Evolutionary conservation across 495 filamentous ascomycete genomes (phyloP), one percentile per base, ranked within the genome.

Genomic region (Aspergillus kassunensis): DNA sequence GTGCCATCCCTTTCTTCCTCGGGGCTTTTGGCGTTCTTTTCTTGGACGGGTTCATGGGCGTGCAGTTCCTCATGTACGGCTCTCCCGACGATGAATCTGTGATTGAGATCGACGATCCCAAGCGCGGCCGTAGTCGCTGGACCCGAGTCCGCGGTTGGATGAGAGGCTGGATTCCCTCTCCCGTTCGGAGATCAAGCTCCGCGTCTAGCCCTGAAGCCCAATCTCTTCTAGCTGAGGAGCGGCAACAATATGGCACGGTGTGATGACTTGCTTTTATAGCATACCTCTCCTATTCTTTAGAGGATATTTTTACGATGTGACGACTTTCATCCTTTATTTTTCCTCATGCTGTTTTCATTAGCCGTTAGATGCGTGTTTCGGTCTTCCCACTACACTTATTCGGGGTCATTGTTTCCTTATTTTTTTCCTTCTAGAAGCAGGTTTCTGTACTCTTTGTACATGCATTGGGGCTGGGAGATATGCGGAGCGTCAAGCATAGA

Each of bases 21-120:
- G 86, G 86, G 10, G 84, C 86, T 2, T 83, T 83, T 18, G 85
- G 86, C 8, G 86, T 89, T 20, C 67, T 89, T 11, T 73, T 69
- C 8, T 62, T 88, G 53, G 86, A 89, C 68, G 84, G 79, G 0
- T 78, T 73, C 16, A 78, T 89, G 57, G 84, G 81, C 0, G 60
- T 84, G 43, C 86, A 89, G 55, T 89, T 85, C 59, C 64, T 81
- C 45, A 67, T 75, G 58, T 87, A 79, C 59, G 81, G 81, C 0
- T 70, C 77, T 15, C 59, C 56, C 2, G 67, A 64, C 13, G 61
- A 58, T 41, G 65, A 72, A 53, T 65, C 69, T 16, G 49, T 63
- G 23, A 51, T 29, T 47, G 64, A 51, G 52, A 62, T 56, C 23
- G 61, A 63, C 18, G 73, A 75, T 16, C 55, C 63, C 25, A 70